Conservation (phyloP, 768 basidiomycete species). For the Gautieria morchelliformis region DNA sequence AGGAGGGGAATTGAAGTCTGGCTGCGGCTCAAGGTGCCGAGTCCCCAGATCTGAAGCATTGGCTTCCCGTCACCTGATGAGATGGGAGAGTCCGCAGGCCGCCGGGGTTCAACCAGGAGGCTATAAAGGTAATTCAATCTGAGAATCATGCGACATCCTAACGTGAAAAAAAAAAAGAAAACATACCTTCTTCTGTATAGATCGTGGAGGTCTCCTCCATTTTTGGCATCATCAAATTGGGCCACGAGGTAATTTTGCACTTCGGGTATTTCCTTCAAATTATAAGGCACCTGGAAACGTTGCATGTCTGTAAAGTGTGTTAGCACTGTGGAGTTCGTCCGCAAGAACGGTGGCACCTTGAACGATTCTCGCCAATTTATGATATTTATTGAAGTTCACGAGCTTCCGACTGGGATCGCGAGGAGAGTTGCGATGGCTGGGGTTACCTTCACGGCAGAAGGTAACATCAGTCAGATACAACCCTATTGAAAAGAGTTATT, state of each 20-base stretch:
- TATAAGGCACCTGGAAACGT: conserved; percentile 82
- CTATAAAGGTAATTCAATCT: conserved; percentile 26
- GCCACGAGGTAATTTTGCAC: conserved; percentile 71
- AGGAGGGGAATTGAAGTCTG: background rate
- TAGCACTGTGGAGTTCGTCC: background rate
- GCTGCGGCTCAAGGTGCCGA: conserved; percentile 6
- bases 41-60: conserved; percentile 4
- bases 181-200: conserved; percentile 75
- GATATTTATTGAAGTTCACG: conserved; percentile 95
- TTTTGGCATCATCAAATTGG: conserved; percentile 63
- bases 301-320: conserved; percentile 58
- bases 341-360: conserved; percentile 42
- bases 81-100: conserved; percentile 55
- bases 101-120: conserved; percentile 75
- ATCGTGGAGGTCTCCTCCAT: conserved; percentile 77
- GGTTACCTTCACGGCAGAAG: conserved; percentile 93
- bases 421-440: conserved; percentile 73
- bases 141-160: background rate
- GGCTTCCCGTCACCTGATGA: conserved; percentile 2
- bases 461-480: conserved; percentile 88
- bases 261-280: conserved; percentile 81
- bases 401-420: conserved; percentile 65
- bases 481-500: conserved; percentile 33
- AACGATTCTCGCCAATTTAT: conserved; percentile 78
- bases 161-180: background rate